Base-by-base conservation (phyloP, 1,284 basidiomycete genomes). In the Papiliotrema terrestris region DNA sequence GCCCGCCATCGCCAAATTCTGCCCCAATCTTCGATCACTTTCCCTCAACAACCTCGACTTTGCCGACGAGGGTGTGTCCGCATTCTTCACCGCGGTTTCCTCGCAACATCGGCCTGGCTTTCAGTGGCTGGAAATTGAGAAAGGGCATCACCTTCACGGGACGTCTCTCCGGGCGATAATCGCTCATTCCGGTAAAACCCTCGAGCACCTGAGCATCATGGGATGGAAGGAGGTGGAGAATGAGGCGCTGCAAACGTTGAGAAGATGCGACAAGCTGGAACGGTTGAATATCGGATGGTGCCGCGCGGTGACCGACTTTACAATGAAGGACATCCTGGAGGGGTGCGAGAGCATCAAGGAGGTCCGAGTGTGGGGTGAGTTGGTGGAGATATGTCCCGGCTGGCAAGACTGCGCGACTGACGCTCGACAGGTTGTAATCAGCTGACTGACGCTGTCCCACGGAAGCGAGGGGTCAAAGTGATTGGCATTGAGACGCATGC, bases 271-370 rank as follows among this genome's bases (percentile, higher is more conserved):
- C 3, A 75, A 80, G 23, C 67, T 97, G 62, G 78, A 75, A 59
- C 80, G 78, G 66, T 67, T 98, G 36, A 90, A 98, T 67, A 73
- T 96, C 6, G 87, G 92, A 1, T 98, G 91, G 83, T 94, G 93
- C 61, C 79, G 95, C 42, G 82, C 84, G 37, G 81, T 91, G 32
- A 88, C 94, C 61, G 89, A 98, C 72, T 91, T 87, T 66, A 80
- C 88, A 1, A 75, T 98, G 57, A 87, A 89, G 72, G 80, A 76
- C 20, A 77, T 91, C 65, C 71, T 91, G 60, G 84, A 88, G 15
- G 78, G 78, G 0, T 79, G 79, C 49, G 62, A 60, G 1, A 23
- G 58, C 2, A 60, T 77, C 37, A 56, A 73, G 52, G 38, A 55
- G 13, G 51, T 78, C 26, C 58, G 62, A 35, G 75, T 77, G 1